phyloP scores from a whole-genome alignment of 345 rosid genomes.

The Mercurialis annua region DNA sequence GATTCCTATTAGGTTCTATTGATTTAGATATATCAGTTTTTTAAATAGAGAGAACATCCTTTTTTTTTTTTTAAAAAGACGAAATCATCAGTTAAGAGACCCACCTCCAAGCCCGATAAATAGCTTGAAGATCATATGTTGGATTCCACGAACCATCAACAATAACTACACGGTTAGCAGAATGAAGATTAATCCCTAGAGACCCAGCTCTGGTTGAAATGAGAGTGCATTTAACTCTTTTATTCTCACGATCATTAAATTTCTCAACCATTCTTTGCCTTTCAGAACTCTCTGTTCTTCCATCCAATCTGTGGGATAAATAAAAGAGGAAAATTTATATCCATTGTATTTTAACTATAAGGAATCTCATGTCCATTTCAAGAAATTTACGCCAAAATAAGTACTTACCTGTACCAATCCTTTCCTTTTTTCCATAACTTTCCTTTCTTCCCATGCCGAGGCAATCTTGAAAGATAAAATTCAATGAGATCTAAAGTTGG shows the following conservation, averaged over 20 bases:
- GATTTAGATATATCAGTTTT: not conserved
- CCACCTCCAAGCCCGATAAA: conserved; percentile 98
- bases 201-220: conserved; percentile 99
- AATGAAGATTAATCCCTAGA: conserved; percentile 92
- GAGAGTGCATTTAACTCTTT: conserved; percentile 86
- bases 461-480: conserved; percentile 75
- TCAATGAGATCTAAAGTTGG: conserved; percentile 98
- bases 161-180: conserved; percentile 97
- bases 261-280: conserved; percentile 92
- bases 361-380: not conserved
- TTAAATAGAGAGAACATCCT: too few relatives aligned
- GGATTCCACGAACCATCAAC: conserved; percentile 99
- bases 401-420: conserved; percentile 96
- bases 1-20: conserved; percentile 7
- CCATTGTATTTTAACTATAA: not conserved
- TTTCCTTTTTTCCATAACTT: conserved; percentile 94
- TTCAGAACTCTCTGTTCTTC: conserved; percentile 95
- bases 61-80: too few relatives aligned
- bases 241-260: conserved; percentile 82
- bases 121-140: conserved; percentile 97
- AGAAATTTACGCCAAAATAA: conserved; percentile 1
- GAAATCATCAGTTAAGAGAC: conserved; percentile 14
- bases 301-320: conserved; percentile 69
- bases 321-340: conserved; percentile 5
- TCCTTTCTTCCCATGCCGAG: conserved; percentile 65